A percentile compares a stretch with the other conserved stretches of the same genome.
These are phyloP conservation scores for Penicillium canariense DNA, from an alignment of 495 filamentous ascomycete species.

Conservation along the genomic window DNA sequence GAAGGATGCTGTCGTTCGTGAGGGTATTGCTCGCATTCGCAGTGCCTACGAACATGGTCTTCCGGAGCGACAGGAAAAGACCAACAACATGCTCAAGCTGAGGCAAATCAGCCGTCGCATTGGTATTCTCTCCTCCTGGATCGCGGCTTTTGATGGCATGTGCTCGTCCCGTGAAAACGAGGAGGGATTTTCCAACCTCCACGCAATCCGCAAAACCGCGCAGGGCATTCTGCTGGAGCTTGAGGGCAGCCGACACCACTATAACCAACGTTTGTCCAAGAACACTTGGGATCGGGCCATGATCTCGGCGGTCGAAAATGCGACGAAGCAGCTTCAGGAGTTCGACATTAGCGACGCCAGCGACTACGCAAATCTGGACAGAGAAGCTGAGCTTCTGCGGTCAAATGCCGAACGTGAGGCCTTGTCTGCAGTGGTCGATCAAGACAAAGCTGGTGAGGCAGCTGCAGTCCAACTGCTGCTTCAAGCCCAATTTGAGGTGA, in stretches of 20 bases:
- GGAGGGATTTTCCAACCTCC: constrained; percentile 61
- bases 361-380: constrained; percentile 68
- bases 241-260: constrained; percentile 83
- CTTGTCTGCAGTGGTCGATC: constrained; percentile 71
- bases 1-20: constrained; percentile 71
- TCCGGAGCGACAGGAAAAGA: constrained; percentile 75
- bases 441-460: constrained; percentile 78
- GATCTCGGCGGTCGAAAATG: constrained; percentile 84
- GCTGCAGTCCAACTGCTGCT: constrained; percentile 77
- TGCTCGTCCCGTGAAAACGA: constrained; percentile 69
- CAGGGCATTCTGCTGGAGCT: constrained; percentile 84
- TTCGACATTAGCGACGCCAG: constrained; percentile 69
- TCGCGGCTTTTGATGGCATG: constrained; percentile 84
- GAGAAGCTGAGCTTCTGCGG: constrained; percentile 83
- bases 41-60: constrained; percentile 79
- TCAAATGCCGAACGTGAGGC: constrained; percentile 80
- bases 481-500: constrained; percentile 86
- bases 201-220: constrained; percentile 80
- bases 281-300: constrained; percentile 83
- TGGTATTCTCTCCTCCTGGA: constrained; percentile 80
- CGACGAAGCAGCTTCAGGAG: constrained; percentile 70
- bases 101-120: constrained; percentile 83
- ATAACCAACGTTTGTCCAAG: constrained; percentile 75
- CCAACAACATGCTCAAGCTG: constrained; percentile 75
- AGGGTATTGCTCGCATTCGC: constrained; percentile 78